Evolutionary conservation across 179 eudicot species (phyloP).

Genomic region (Gypsophila paniculata): DNA sequence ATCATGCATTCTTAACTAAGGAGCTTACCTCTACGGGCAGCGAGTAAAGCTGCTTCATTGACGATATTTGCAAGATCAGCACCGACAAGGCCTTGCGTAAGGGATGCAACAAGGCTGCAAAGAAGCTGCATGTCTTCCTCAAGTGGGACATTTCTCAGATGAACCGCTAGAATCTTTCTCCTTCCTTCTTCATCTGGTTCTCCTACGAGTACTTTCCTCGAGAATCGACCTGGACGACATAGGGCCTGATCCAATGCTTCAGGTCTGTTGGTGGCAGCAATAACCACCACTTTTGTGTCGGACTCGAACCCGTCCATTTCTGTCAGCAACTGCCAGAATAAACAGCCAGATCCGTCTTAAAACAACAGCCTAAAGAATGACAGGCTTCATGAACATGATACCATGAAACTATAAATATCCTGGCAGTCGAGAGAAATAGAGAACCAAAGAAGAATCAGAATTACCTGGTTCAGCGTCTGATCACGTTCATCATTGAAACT

Average conservation of each 20-base stretch:
- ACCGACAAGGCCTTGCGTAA: slow-evolving; percentile 88
- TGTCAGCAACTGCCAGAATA: slow-evolving; percentile 58
- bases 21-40: slow-evolving; percentile 85
- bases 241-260: slow-evolving; percentile 93
- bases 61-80: slow-evolving; percentile 96
- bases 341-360: slow-evolving; percentile 20
- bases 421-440: too few species aligned
- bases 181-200: slow-evolving; percentile 92
- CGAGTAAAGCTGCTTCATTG: slow-evolving; percentile 88
- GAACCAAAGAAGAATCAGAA: not conserved
- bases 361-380: not conserved
- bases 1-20: not conserved
- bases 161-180: slow-evolving; percentile 74
- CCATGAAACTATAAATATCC: too few species aligned
- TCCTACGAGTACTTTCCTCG: slow-evolving; percentile 88
- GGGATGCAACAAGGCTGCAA: slow-evolving; percentile 75
- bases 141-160: slow-evolving; percentile 76
- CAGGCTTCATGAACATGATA: not conserved
- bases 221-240: slow-evolving; percentile 94
- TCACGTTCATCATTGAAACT: slow-evolving; percentile 96
- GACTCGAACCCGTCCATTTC: slow-evolving; percentile 99
- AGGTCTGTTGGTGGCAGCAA: slow-evolving; percentile 97
- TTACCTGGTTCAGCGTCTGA: slow-evolving; percentile 94
- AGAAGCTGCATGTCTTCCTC: slow-evolving; percentile 69
- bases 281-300: slow-evolving; percentile 73